phyloP scores from a whole-genome alignment of 2,329 filamentous ascomycete genomes.

The Hypoxylon sp. region DNA sequence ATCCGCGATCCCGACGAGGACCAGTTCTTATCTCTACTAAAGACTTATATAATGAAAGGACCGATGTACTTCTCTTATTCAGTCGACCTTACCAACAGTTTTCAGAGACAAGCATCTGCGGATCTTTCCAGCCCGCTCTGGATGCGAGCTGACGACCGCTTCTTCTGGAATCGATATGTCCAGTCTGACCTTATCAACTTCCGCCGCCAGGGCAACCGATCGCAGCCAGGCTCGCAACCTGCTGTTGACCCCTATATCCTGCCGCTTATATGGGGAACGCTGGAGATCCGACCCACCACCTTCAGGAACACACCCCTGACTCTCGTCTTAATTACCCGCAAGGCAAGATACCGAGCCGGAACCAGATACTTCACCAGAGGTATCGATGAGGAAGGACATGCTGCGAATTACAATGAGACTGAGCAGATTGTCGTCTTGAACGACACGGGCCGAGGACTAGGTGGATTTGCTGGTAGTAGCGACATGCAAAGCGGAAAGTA shows the following conservation, averaged over 20 bases:
- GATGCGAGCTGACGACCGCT: constrained; percentile 94
- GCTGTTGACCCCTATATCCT: constrained; percentile 92
- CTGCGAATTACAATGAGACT: constrained; percentile 99
- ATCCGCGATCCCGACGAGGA: constrained; percentile 96
- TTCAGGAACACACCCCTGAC: constrained; percentile 90
- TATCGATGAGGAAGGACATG: constrained; percentile 91
- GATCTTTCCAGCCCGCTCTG: constrained; percentile 83
- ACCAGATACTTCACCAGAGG: constrained; percentile 96
- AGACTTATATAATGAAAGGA: constrained; percentile 83
- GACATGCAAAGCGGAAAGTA: constrained; percentile 82
- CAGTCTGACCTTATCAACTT: constrained; percentile 94
- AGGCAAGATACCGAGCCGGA: constrained; percentile 89
- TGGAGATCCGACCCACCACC: constrained; percentile 88
- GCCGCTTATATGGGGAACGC: constrained; percentile 95
- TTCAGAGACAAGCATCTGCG: constrained; percentile 89
- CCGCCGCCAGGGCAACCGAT: constrained; percentile 73
- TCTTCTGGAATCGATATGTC: constrained; percentile 98
- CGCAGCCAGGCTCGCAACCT: constrained; percentile 78
- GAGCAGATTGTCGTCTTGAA: constrained; percentile 94
- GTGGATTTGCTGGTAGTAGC: constrained; percentile 83
- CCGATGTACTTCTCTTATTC: constrained; percentile 99
- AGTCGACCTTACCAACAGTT: constrained; percentile 94
- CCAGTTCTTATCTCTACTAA: constrained; percentile 86
- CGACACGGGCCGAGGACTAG: constrained; percentile 79
- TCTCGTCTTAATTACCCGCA: constrained; percentile 87